Evolutionary conservation across 441 rosid species (phyloP).

Genomic region (Euphorbia celastroides): DNA sequence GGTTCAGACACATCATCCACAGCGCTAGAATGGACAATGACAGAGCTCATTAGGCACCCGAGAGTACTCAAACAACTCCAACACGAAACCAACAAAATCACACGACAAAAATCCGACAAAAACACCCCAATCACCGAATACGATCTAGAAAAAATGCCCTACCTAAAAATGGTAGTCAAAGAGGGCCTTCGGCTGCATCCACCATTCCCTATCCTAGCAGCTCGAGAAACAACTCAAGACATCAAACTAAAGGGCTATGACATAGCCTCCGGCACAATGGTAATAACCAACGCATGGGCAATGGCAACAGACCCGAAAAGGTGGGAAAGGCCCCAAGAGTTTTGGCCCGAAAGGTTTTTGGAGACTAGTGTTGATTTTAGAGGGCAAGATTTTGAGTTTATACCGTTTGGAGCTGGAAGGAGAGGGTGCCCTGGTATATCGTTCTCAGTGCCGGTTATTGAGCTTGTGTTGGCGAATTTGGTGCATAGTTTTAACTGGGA

Average conservation of each 20-base stretch:
- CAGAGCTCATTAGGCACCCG: constrained; percentile 34
- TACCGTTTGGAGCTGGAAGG: constrained; percentile 40
- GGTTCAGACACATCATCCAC: constrained; percentile 41
- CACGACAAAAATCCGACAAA: constrained; percentile 17
- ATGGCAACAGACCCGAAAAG: constrained; percentile 36
- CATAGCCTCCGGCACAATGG: constrained; percentile 31
- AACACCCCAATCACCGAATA: constrained; percentile 15
- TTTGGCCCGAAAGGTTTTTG: constrained; percentile 44
- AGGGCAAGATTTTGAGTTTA: constrained; percentile 30
- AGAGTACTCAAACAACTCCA: constrained; percentile 33
- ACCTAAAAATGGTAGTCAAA: constrained; percentile 35
- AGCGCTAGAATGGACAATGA: constrained; percentile 39
- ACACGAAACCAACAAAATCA: constrained; percentile 14
- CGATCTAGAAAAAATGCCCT: constrained; percentile 27
- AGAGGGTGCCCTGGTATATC: constrained; percentile 31
- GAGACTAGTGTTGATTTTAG: constrained; percentile 21
- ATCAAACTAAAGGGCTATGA: constrained; percentile 31
- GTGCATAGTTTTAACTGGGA: constrained; percentile 29
- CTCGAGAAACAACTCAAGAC: constrained; percentile 34
- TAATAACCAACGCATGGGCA: constrained; percentile 42
- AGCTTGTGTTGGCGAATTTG: constrained; percentile 30
- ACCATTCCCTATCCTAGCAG: constrained; percentile 30
- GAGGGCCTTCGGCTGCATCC: constrained; percentile 48
- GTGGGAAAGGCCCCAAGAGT: constrained; percentile 36
- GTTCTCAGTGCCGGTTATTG: constrained; percentile 20